Conservation (phyloP, 202 grass and related monocot genomes). For the Carex arenaria region DNA sequence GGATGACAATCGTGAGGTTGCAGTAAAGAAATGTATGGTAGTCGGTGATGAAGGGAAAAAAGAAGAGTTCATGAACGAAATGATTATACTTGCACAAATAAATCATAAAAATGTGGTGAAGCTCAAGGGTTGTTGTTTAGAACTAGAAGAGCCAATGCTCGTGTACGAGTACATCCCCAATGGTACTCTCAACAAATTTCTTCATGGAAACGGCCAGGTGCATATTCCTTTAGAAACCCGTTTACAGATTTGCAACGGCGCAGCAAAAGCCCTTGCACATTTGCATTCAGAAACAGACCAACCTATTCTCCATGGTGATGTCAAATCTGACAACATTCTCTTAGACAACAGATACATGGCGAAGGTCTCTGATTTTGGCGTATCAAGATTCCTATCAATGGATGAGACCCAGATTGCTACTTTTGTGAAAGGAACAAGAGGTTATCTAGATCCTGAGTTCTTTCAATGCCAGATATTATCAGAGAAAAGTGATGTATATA, state of each 20-base stretch:
- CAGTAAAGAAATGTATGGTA: constrained; percentile 27
- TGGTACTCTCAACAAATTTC: constrained; percentile 33
- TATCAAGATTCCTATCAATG: constrained; percentile 42
- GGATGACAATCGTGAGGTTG: constrained; percentile 7
- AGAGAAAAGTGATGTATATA: constrained; percentile 49
- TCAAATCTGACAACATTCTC: constrained; percentile 58
- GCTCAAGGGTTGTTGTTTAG: constrained; percentile 47
- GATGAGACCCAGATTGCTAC: constrained; percentile 36
- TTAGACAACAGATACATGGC: constrained; percentile 31
- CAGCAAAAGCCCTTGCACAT: constrained; percentile 41
- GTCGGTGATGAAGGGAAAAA: not conserved
- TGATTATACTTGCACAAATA: constrained; percentile 37
- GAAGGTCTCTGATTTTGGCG: constrained; percentile 53
- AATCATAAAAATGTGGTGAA: constrained; percentile 42
- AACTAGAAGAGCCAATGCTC: constrained; percentile 25
- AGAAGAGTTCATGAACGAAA: constrained; percentile 40
- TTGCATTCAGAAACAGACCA: constrained; percentile 43
- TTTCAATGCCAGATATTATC: constrained; percentile 29
- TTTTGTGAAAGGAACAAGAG: constrained; percentile 44
- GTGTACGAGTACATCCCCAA: constrained; percentile 41
- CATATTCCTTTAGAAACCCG: constrained; percentile 38
- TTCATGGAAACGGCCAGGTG: constrained; percentile 1
- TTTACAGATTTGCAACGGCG: constrained; percentile 28
- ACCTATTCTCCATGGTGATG: constrained; percentile 49
- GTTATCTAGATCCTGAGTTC: constrained; percentile 50